Base-by-base conservation (phyloP, 2,329 filamentous ascomycete species). In the Sarocladiaceae sp. region DNA sequence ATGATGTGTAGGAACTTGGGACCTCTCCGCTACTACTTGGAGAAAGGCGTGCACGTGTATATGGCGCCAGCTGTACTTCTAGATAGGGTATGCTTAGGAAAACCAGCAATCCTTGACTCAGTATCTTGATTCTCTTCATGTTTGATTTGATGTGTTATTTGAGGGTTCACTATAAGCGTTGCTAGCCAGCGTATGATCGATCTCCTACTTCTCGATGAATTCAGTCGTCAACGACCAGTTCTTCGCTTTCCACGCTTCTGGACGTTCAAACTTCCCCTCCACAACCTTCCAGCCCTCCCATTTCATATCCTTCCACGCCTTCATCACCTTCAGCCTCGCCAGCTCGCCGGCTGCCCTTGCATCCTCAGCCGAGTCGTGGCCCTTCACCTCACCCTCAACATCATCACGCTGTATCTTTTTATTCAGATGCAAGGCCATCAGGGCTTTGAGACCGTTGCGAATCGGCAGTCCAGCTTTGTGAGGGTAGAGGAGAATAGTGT, bases 281-380 rank as follows among this genome's bases (percentile, higher is more conserved):
- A 70, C 64, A 18, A 86, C 57, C 27, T 52, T 69, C 85, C 87
- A 95, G 0, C 88, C 88, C 18, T 74, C 65, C 32, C 66, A 63
- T 61, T 78, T 74, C 71, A 93, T 69, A 24, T 65, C 63, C 49
- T 73, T 77, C 87, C 88, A 95, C 49, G 80, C 74, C 45, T 83
- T 73, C 43, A 70, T 74, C 5, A 94, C 73, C 60, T 82, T 86
- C 41, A 80, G 72, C 37, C 85, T 71, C 0, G 95, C 86, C 43
- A 98, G 63, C 48, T 97, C 89, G 1, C 91, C 93, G 0, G 94
- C 91, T 0, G 90, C 87, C 37, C 83, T 76, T 1, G 93, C 88
- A 58, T 98, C 93, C 61, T 98, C 93, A 20, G 83, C 84, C 20
- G 88, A 95, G 65, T 98, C 93, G 62, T 98, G 93, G 0, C 93